phyloP scores from a whole-genome alignment of 164 flowering plant genomes.

The Dillenia suffruticosa region DNA sequence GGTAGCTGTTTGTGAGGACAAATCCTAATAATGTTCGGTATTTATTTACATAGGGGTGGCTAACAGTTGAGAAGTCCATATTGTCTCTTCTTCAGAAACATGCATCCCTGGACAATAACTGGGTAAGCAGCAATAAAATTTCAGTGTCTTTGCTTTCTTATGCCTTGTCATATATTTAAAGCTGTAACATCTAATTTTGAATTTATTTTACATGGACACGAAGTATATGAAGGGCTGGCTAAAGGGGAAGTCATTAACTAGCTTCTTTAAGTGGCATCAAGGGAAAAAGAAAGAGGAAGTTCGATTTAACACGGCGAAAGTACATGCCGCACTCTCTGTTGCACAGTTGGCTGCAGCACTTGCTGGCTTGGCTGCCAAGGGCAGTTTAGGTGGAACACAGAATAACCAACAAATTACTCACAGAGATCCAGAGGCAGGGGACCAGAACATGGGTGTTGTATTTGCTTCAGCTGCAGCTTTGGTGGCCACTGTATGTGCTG shows the following conservation, averaged over 20 bases:
- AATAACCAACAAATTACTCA: not conserved
- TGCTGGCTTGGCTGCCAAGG: constrained; percentile 17
- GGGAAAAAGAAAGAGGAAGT: constrained; percentile 21
- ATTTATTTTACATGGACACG: constrained; percentile 9
- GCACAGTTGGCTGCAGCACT: constrained; percentile 28
- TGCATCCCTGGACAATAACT: not conserved
- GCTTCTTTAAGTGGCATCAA: constrained; percentile 5
- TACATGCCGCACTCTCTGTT: constrained; percentile 29
- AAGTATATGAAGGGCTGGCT: constrained; percentile 15
- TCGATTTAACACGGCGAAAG: constrained; percentile 20
- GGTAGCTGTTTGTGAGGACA: no score
- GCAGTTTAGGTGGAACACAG: not conserved
- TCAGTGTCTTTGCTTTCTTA: not conserved
- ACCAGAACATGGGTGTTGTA: constrained; percentile 9
- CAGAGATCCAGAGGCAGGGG: not conserved
- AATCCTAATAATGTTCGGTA: no score
- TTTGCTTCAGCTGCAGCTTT: constrained; percentile 26
- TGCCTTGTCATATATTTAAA: not conserved
- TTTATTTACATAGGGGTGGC: not conserved
- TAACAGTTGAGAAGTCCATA: not conserved
- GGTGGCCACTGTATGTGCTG: constrained; percentile 28
- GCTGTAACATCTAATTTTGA: not conserved
- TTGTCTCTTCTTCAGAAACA: not conserved
- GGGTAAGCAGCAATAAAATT: not conserved
- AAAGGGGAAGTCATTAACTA: constrained; percentile 5